phyloP scores from a whole-genome alignment of 495 filamentous ascomycete genomes.

The Saxophila tyrrhenica region DNA sequence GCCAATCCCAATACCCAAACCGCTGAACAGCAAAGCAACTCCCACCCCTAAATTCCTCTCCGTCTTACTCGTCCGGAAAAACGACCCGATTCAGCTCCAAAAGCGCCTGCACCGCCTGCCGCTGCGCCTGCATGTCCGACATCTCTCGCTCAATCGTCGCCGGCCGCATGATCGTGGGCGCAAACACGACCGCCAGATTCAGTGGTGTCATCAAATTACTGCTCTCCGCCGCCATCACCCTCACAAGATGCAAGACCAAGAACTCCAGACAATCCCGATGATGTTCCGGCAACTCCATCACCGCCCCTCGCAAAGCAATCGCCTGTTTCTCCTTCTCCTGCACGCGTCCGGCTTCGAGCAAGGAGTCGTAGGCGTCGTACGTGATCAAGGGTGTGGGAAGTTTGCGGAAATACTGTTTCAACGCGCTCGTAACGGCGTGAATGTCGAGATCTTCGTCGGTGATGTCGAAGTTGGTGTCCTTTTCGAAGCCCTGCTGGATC shows the following conservation, averaged over 20 bases:
- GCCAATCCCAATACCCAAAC: not conserved
- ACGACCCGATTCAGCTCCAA: constrained; percentile 25
- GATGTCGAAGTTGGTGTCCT: constrained; percentile 65
- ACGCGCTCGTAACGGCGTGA: constrained; percentile 83
- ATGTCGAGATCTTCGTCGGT: constrained; percentile 91
- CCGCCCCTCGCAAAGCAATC: constrained; percentile 52
- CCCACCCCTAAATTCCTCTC: not conserved
- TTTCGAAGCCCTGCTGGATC: constrained; percentile 85
- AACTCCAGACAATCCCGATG: constrained; percentile 88
- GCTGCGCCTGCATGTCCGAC: constrained; percentile 90
- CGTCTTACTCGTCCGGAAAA: constrained; percentile 17
- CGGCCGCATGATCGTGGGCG: constrained; percentile 92
- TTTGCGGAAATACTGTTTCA: constrained; percentile 97
- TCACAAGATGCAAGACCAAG: constrained; percentile 82
- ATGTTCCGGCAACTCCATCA: constrained; percentile 64
- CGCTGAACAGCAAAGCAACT: no score
- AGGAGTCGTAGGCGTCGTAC: constrained; percentile 78
- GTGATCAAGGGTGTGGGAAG: constrained; percentile 86
- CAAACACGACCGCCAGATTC: constrained; percentile 95
- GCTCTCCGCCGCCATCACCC: constrained; percentile 68
- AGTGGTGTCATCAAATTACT: constrained; percentile 92
- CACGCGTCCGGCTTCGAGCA: constrained; percentile 58
- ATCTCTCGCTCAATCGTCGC: constrained; percentile 82
- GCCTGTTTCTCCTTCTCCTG: constrained; percentile 55
- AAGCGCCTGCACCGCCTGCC: constrained; percentile 59